Base-by-base conservation (phyloP, 495 filamentous ascomycete genomes). In the Penicillium arizonense region DNA sequence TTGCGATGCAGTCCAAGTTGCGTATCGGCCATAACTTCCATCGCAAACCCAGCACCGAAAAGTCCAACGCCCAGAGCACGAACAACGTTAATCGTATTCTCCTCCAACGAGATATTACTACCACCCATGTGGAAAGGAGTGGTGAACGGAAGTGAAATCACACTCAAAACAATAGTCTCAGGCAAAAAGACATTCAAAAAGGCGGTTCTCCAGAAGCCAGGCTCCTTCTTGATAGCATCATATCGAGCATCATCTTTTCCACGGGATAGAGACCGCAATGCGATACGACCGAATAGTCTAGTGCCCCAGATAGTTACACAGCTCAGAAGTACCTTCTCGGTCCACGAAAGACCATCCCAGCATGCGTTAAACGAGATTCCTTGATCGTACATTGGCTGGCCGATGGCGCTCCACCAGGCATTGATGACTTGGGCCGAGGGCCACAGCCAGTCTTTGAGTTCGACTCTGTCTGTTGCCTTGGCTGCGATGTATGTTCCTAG, bases 401-500 rank as follows among this genome's bases (percentile, higher is more conserved):
- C 78, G 44, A 84, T 56, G 35, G 82, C 77, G 46, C 68, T 76
- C 78, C 78, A 81, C 81, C 81, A 85, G 5, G 77, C 81, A 59
- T 82, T 83, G 50, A 70, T 50, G 24, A 83, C 75, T 58, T 78
- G 80, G 16, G 63, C 75, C 3, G 69, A 61, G 0, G 80, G 78
- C 82, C 82, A 85, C 24, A 77, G 58, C 71, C 75, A 78, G 58
- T 85, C 81, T 59, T 85, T 85, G 23, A 75, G 63, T 23, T 84
- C 82, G 28, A 78, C 72, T 14, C 72, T 69, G 65, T 80, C 53
- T 3, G 77, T 79, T 36, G 70, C 59, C 12, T 76, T 65, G 2
- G 76, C 77, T 39, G 71, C 61, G 7, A 65, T 61, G 50, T 77
- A 85, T 0, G 80, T 70, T 18, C 71, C 67, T n/a, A 78, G 14